Evolutionary conservation across 805 yeast genomes (phyloP), one percentile per base, ranked within the genome.

Genomic region (Candida quercuum): DNA sequence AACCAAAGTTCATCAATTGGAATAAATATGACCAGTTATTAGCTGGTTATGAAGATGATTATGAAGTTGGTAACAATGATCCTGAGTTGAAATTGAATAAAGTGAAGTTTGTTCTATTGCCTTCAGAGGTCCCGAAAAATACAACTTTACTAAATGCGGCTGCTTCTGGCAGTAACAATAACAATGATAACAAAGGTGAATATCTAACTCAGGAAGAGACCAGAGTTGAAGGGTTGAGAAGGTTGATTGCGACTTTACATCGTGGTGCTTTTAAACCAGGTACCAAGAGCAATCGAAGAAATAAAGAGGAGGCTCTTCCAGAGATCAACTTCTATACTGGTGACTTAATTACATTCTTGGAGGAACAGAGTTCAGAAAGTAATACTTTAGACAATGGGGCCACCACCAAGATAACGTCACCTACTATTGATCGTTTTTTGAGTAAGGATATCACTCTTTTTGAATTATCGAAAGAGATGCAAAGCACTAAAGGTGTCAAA

Each of bases 21-120:
- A 89, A 89, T 49, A 83, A 80, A 44, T 69, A 89, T 47, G 99
- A 93, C 63, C 96, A 87, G 52, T 74, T 76, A 18, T 59, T 89
- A n/a, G 95, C 97, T 1, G 99, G 99, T 3, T 85, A 81, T 55
- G 88, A 82, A 21, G 96, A 87, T 46, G 74, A 82, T 20, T 95
- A 86, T 46, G 74, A 77, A 1, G 63, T 76, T 39, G 45, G 56
- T 7, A 76, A 78, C 11, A 76, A 70, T 14, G 72, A 29, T 4
- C 6, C 70, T 10, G 67, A 69, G 40, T 72, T 71, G 40, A 31
- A 38, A 5, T 66, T 71, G 47, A 83, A 78, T 54, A 69, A 83
- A 46, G 74, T 89, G 56, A 81, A 94, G 52, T 86, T 88, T 61
- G 97, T 88, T 3, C 69, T 93, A 3, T 64, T 89, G 36, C 96